Base-by-base conservation (phyloP, 228 moss, liverwort and hornwort species). In the Sphagnum fallax region DNA sequence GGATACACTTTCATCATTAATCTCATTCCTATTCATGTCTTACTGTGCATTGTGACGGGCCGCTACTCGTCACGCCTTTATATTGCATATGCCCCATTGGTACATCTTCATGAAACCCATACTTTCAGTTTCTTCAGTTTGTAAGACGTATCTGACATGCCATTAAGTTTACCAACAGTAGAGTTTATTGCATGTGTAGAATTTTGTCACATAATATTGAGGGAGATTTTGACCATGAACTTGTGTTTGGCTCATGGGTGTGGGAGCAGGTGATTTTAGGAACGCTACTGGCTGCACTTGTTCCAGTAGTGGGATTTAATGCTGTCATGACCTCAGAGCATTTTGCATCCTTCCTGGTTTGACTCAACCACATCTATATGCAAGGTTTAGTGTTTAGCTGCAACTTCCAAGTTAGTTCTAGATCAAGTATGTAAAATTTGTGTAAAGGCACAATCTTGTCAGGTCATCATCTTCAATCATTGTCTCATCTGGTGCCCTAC, bases 321-420 rank as follows among this genome's bases (percentile, higher is more conserved):
- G 98, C 98, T 80, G 98, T 98, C 62, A 92, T 98, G 98, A 98
- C 98, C 60, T 98, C 98, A 53, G 98, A 98, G 84, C 98, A 98
- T 79, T 98, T 98, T 62, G 98, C 88, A 60, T 90, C 94, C 58
- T 98, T 98, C 72, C 82, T 98, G 94, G 98, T 98, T 67, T 47
- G 90, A 69, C 53, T 62, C 50, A 18, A 61, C 65, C 47, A 4
- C 65, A 18, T 47, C 13, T 49, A 4, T 49, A 65, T 18, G 49
- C 5, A 10, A 6, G 11, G 64, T 64, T 64, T 5, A 64, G 11
- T 64, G 11, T 18, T 5, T 64, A 12, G 14, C 10, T 64, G 64
- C 11, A 64, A 47, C 16, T 47, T 16, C 48, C 48, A 16, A 16
- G 5, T 16, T 32, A 32, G 32, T 32, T 32, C 32, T 32, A 32